Base-by-base conservation (phyloP, 768 basidiomycete genomes). In the Gloeophyllum trabeum region DNA sequence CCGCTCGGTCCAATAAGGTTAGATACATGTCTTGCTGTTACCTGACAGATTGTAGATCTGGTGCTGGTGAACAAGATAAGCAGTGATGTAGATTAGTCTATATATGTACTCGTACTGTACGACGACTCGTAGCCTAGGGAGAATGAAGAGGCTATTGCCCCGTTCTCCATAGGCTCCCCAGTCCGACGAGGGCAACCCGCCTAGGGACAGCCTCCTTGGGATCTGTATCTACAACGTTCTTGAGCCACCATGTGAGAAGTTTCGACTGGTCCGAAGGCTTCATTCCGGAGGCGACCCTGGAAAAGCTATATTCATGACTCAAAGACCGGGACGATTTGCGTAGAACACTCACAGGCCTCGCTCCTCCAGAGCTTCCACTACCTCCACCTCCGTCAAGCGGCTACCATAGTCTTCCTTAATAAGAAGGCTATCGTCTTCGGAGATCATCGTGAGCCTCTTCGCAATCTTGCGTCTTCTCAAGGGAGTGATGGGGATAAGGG, bases 341-440 rank as follows among this genome's bases (percentile, higher is more conserved):
- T 37, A 25, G 36, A 12, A 13, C 14, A 68, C 83, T 55, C 55
- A 89, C 87, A 88, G 68, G 51, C 82, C 88, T 45, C 88, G 78
- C 56, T 88, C 86, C 45, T 72, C 64, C 12, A 90, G 65, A 3
- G 83, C 80, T 43, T 83, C 73, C 22, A 67, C 62, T 4, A 88
- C 61, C 48, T 81, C 81, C 3, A 64, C 62, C 16, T 62, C 54
- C 2, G 73, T 71, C 35, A 91, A 56, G 24, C 55, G 51, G 19
- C 60, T 56, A 2, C 65, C 63, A 24, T 60, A 50, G 23, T 61
- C 63, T 49, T 81, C 80, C 25, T 63, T 64, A 12, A 64, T 49
- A 32, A 90, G 60, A n/a, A 79, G 61, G 18, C 58, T 59, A 54
- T 91, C 88, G 48, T 91, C 88, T 39, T 65, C 55, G 1, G 69